Evolutionary conservation across 2,329 filamentous ascomycete species (phyloP), one percentile per base, ranked within the genome.

Genomic region (Sarocladiaceae sp.): DNA sequence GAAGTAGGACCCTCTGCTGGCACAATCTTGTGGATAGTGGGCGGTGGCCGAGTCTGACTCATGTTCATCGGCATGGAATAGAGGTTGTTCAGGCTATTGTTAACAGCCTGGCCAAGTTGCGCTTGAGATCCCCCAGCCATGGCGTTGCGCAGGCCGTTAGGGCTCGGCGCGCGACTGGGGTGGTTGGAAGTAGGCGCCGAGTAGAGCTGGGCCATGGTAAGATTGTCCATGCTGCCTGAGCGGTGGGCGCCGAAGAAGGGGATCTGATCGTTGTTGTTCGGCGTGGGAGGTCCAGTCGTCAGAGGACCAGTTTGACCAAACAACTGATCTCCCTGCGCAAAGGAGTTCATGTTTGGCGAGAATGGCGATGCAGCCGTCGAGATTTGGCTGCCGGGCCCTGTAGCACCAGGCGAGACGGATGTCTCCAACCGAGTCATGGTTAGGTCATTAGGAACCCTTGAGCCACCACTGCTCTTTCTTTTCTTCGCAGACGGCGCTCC

Each of bases 361-460:
- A 77, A 82, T 2, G 78, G 75, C 4, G 76, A 80, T 2, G 70
- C 67, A 2, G 69, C 55, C 45, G 58, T 53, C 49, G 65, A 56
- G 55, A 67, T 57, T 54, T 74, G 57, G 52, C 62, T 47, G 42
- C 54, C 56, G 12, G 55, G 61, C 9, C 43, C 27, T 16, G 39
- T 42, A 3, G 44, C 58, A 51, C 64, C 50, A 42, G 45, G 45
- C 6, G 45, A 44, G 9, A 34, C 33, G 40, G 63, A 68, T 2
- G 78, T 82, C 53, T 93, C 85, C 27, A 93, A 70, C 45, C 80
- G 80, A 2, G 89, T 95, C 89, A 95, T 95, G 6, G 83, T 77
- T 53, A 95, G 65, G 13, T 78, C 82, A 15, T 76, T 80, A 1
- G 88, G 85, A 12, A 94, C 68, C 60, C 87, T 87, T 26, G 78